These are phyloP conservation scores for Leishmania arabica DNA, from an alignment of 208 protist genomes.

Conservation along the genomic window DNA sequence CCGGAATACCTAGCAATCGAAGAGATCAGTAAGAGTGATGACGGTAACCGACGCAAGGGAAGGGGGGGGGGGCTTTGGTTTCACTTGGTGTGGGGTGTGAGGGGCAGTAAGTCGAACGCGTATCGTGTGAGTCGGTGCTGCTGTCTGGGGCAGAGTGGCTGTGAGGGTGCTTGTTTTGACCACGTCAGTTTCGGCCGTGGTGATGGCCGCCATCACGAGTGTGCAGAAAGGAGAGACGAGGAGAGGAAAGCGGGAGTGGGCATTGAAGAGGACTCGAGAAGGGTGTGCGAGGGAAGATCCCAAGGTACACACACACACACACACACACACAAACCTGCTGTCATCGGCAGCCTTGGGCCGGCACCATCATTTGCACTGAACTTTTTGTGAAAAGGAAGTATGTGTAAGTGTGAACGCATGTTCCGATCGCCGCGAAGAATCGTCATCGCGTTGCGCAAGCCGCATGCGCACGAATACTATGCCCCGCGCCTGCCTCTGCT, in stretches of 20 bases:
- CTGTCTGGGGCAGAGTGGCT: neutral
- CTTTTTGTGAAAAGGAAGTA: neutral
- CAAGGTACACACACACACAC: neutral
- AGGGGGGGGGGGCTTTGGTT: neutral
- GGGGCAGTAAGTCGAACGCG: neutral
- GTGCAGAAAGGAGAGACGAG: neutral
- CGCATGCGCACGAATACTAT: neutral
- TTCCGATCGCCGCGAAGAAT: neutral
- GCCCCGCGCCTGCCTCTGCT: neutral
- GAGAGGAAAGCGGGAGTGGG: neutral
- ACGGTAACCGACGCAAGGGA: neutral
- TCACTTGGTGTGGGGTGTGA: neutral
- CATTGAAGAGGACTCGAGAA: neutral
- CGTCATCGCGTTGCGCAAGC: neutral
- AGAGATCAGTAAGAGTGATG: neutral
- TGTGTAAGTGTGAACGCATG: neutral
- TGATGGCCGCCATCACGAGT: neutral
- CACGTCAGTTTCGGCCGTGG: no score
- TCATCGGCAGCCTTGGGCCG: neutral
- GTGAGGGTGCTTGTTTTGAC: neutral
- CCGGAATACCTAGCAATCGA: neutral
- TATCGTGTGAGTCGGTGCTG: neutral
- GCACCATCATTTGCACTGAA: neutral
- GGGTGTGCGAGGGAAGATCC: neutral
- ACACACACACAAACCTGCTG: neutral